A percentile compares a stretch with the other conserved stretches of the same genome.
Evolutionary conservation across 2,329 filamentous ascomycete genomes (phyloP).

Genomic region (Graphiopsis chlorocephala): DNA sequence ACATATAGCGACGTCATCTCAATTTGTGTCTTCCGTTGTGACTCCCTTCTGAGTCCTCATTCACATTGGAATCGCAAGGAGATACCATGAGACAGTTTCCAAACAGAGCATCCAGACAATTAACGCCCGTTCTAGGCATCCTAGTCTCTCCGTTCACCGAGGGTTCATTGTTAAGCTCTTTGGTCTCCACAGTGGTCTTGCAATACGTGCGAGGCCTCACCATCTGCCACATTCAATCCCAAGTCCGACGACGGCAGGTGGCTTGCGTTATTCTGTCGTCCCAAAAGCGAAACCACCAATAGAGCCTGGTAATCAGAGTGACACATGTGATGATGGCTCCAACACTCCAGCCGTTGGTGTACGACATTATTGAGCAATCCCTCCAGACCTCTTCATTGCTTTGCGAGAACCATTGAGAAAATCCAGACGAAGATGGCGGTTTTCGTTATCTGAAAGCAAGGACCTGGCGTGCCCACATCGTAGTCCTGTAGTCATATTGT

Average conservation of each 20-base stretch:
- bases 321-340: neutral
- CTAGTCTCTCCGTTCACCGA: no score
- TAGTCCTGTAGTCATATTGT: neutral
- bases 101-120: neutral
- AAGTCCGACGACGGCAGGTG: neutral
- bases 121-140: neutral
- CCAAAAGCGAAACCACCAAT: neutral
- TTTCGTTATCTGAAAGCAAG: neutral
- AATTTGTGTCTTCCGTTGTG: neutral
- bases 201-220: neutral
- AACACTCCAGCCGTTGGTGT: neutral
- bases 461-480: neutral
- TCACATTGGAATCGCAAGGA: no score
- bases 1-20: neutral
- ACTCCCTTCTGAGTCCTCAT: no score
- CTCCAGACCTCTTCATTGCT: neutral
- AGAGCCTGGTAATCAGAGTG: neutral
- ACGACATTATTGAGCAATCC: neutral
- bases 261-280: neutral
- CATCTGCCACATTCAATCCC: neutral
- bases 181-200: neutral
- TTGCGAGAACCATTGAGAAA: neutral
- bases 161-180: no score
- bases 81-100: neutral
- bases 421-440: neutral